phyloP scores from a whole-genome alignment of 148 eudicot species.

The Pharnaceum exiguum region DNA sequence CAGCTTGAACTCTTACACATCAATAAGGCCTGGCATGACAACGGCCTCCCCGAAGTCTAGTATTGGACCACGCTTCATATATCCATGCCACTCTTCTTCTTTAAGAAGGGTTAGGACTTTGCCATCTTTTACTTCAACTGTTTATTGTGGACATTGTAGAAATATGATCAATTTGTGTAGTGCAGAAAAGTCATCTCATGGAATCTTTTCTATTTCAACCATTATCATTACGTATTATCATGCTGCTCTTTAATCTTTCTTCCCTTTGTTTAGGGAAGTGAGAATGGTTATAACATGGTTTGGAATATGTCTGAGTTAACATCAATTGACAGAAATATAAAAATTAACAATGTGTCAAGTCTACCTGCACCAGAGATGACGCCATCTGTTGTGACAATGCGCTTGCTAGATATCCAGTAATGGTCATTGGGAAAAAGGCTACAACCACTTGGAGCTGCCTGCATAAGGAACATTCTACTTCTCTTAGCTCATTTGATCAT shows the following conservation, averaged over 20 bases:
- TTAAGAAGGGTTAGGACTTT: slow-evolving; percentile 54
- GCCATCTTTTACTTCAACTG: slow-evolving; percentile 90
- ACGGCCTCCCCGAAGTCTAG: slow-evolving; percentile 89
- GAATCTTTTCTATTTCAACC: too few relatives aligned
- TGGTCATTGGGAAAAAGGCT: slow-evolving; percentile 61
- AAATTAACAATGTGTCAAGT: neutral
- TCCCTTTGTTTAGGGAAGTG: neutral
- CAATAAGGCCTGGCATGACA: slow-evolving; percentile 96
- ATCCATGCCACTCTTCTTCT: slow-evolving; percentile 63
- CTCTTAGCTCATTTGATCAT: neutral
- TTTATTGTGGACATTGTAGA: slow-evolving; percentile 28
- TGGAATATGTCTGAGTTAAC: neutral
- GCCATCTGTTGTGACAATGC: slow-evolving; percentile 74
- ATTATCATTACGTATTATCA: too few relatives aligned
- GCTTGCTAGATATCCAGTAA: slow-evolving; percentile 91
- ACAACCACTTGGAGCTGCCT: slow-evolving; percentile 49
- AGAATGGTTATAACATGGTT: too few relatives aligned
- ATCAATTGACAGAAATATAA: neutral
- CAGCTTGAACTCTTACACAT: slow-evolving; percentile 65
- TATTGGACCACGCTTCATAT: slow-evolving; percentile 29
- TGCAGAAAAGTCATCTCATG: neutral
- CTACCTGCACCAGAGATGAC: slow-evolving; percentile 89
- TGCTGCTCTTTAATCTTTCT: too few relatives aligned
- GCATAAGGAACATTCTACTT: slow-evolving; percentile 10
- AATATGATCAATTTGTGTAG: slow-evolving; percentile 10